These are phyloP conservation scores for Xylaria multiplex DNA, from an alignment of 2,329 filamentous ascomycete species.

Conservation along the genomic window DNA sequence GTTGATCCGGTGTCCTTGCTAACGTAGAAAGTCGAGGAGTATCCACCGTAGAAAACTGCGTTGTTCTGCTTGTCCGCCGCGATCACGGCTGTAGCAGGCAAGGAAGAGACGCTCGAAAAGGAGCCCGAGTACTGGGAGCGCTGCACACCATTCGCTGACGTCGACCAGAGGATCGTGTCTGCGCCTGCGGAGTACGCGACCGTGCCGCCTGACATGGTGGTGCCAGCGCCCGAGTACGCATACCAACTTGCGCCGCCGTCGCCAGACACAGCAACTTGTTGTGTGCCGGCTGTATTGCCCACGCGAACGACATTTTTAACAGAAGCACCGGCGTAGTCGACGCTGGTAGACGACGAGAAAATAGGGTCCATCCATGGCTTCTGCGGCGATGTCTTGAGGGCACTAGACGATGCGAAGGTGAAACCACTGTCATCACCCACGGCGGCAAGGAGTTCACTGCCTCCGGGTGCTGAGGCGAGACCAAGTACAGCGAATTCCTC, in stretches of 20 bases:
- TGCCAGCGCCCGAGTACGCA: constrained; percentile 58
- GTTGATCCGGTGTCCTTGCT: constrained; percentile 60
- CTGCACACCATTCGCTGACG: constrained; percentile 54
- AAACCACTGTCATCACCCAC: constrained; percentile 65
- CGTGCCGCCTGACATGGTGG: constrained; percentile 55
- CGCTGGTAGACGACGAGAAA: constrained; percentile 57
- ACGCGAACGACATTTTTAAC: constrained; percentile 60
- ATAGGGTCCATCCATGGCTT: constrained; percentile 59
- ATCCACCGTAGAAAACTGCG: constrained; percentile 63
- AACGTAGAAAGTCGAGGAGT: constrained; percentile 59
- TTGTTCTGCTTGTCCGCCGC: constrained; percentile 65
- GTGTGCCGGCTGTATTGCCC: constrained; percentile 56
- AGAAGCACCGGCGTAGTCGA: constrained; percentile 61
- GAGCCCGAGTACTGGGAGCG: constrained; percentile 54
- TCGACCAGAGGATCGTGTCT: constrained; percentile 61
- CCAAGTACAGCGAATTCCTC: constrained; percentile 63
- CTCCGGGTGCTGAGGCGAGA: constrained; percentile 60
- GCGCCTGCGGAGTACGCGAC: constrained; percentile 63
- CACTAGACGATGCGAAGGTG: constrained; percentile 53
- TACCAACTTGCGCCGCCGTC: constrained; percentile 64
- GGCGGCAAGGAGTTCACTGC: constrained; percentile 62
- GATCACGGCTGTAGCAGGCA: constrained; percentile 59
- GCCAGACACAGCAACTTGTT: constrained; percentile 59
- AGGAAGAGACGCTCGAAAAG: constrained; percentile 57
- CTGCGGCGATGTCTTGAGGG: constrained; percentile 55